Base-by-base conservation (phyloP, 805 yeast species). In the Candida broadrunensis region DNA sequence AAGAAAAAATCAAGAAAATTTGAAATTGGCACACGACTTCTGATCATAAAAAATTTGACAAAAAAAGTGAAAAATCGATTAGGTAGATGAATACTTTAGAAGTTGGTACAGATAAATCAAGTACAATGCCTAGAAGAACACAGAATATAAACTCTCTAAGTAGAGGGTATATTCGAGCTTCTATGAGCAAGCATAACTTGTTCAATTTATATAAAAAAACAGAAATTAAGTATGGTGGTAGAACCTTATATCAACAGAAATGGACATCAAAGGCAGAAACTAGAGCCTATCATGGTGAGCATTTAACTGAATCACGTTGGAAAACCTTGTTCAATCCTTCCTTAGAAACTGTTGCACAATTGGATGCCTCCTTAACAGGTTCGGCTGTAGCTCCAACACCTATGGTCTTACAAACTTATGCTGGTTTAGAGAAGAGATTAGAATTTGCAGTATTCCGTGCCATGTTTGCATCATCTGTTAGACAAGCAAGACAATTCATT, bases 251-350 rank as follows among this genome's bases (percentile, higher is more conserved):
- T 66, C 96, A 88, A 65, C 96, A 91, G 63, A 88, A 89, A 65
- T 93, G 96, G 91, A 67, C 75, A 5, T 83, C 97, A 38, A 91
- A 93, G 63, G 84, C 81, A 58, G 97, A 90, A 58, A 83, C 97
- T 6, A 80, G 99, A 66, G 84, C 91, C 1, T 91, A 91, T 62
- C 99, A 91, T 61, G 99, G 99, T 52, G 98, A 93, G 56, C 88
- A 85, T 60, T 62, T 91, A 41, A 85, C 91, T 1, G 99, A 93
- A 61, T 70, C 78, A 15, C 80, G 90, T 58, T 86, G 89, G 83
- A 84, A 85, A 57, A 66, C 80, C 7, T 62, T 76, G 37, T 90
- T 91, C 67, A 70, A 80, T 39, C 77, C 80, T 18, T 81, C 83
- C 44, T 71, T 89, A 50, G 82, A 85, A 44, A 86, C 95, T 21